Conservation (phyloP, 495 filamentous ascomycete genomes). For the Podospora australis region DNA sequence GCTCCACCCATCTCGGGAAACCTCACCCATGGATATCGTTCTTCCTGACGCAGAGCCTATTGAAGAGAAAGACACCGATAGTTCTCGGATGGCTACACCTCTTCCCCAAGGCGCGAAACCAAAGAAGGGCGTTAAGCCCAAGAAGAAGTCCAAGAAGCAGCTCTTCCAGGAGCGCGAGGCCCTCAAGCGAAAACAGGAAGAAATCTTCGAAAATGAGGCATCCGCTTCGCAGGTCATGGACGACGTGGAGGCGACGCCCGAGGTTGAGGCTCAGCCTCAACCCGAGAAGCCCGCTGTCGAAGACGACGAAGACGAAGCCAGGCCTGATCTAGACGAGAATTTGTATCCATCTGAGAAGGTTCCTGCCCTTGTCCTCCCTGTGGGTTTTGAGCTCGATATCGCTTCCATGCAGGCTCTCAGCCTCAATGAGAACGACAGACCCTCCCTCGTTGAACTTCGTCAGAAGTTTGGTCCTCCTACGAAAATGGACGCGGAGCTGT, state of each 20-base stretch:
- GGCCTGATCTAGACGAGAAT: slow-evolving; percentile 33
- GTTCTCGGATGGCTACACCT: slow-evolving; percentile 38
- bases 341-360: slow-evolving; percentile 23
- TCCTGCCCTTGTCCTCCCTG: slow-evolving; percentile 23
- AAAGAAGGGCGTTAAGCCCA: slow-evolving; percentile 44
- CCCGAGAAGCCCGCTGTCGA: not conserved
- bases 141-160: slow-evolving; percentile 70
- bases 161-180: slow-evolving; percentile 62
- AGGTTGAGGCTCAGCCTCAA: slow-evolving; percentile 7
- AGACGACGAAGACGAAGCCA: slow-evolving; percentile 18
- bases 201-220: slow-evolving; percentile 33
- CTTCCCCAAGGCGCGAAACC: slow-evolving; percentile 25
- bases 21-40: slow-evolving; percentile 30
- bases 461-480: slow-evolving; percentile 59
- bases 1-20: slow-evolving; percentile 32
- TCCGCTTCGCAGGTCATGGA: slow-evolving; percentile 25
- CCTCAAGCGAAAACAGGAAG: slow-evolving; percentile 44
- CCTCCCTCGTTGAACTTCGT: slow-evolving; percentile 69
- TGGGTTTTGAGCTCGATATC: slow-evolving; percentile 28
- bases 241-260: slow-evolving; percentile 15
- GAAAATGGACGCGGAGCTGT: slow-evolving; percentile 62
- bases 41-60: slow-evolving; percentile 32
- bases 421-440: slow-evolving; percentile 72
- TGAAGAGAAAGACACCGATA: slow-evolving; percentile 33
- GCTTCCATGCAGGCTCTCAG: slow-evolving; percentile 22